Percentiles rank a stretch among this genome's conserved stretches.
Conservation (phyloP, 495 filamentous ascomycete genomes). For the Neurospora cerealis region DNA sequence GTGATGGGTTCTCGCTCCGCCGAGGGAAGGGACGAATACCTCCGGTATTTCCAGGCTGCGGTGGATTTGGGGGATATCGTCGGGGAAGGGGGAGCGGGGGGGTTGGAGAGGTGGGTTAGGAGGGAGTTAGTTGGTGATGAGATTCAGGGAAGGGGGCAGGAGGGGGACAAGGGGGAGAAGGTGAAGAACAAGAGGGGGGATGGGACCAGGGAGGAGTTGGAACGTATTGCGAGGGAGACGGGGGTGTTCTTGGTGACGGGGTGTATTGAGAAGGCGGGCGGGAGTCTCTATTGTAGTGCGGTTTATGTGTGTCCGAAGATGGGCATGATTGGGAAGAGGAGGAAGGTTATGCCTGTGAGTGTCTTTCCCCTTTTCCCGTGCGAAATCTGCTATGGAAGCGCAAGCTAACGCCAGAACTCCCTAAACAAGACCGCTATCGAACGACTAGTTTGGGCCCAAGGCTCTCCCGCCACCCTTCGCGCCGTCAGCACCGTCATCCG, state of each 20-base stretch:
- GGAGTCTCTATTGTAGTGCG: conserved; percentile 74
- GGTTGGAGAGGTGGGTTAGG: conserved; percentile 62
- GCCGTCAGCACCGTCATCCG: conserved; percentile 74
- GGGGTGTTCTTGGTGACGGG: conserved; percentile 74
- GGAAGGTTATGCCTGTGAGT: conserved; percentile 82
- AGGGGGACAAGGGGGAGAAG: conserved; percentile 16
- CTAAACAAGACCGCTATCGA: conserved; percentile 61
- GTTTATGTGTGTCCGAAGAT: conserved; percentile 69
- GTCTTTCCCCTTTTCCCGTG: background rate
- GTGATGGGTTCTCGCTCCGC: conserved; percentile 57
- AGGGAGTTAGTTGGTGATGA: conserved; percentile 38
- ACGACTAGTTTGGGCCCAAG: conserved; percentile 82
- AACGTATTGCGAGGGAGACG: conserved; percentile 61
- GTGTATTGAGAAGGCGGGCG: conserved; percentile 68
- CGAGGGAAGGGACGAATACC: conserved; percentile 72
- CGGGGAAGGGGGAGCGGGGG: conserved; percentile 43
- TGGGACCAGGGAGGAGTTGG: conserved; percentile 74
- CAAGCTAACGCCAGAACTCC: background rate
- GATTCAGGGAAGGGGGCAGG: conserved; percentile 50
- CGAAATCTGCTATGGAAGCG: background rate
- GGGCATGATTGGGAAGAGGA: conserved; percentile 73
- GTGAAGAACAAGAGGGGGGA: conserved; percentile 56
- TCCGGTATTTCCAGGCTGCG: conserved; percentile 65
- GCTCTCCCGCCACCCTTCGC: conserved; percentile 66
- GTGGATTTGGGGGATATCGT: conserved; percentile 86